Conservation (phyloP, 2,329 filamentous ascomycete genomes). For the Claviceps purpurea region DNA sequence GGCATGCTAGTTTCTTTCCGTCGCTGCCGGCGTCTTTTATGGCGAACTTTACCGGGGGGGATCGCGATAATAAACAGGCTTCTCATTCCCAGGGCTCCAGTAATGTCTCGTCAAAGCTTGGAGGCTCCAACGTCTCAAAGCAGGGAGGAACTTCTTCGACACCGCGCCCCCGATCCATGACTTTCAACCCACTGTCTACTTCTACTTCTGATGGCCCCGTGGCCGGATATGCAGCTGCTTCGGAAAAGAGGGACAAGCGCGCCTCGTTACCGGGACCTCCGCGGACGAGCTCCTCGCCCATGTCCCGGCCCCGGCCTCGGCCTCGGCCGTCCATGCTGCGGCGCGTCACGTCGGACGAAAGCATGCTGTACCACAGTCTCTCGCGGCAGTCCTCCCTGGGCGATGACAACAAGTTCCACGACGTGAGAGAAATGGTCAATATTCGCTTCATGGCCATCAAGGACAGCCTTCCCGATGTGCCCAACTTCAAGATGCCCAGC, state of each 20-base stretch:
- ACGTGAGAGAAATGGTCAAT: constrained; percentile 76
- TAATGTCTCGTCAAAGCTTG: background rate
- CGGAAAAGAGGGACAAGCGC: background rate
- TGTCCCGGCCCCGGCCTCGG: constrained; percentile 8
- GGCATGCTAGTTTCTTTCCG: constrained; percentile 19
- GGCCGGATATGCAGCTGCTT: background rate
- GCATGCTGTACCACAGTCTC: constrained; percentile 59
- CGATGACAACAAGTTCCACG: constrained; percentile 66
- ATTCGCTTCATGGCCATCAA: constrained; percentile 80
- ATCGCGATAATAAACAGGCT: constrained; percentile 11
- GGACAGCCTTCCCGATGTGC: constrained; percentile 70
- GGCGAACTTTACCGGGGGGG: constrained; percentile 18
- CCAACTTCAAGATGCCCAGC: constrained; percentile 59
- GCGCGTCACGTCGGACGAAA: constrained; percentile 47
- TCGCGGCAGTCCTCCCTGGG: constrained; percentile 74
- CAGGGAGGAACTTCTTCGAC: no score
- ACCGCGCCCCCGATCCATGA: background rate
- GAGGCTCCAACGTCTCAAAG: background rate
- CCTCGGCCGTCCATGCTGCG: constrained; percentile 16
- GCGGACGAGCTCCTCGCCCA: background rate
- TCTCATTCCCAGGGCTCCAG: background rate
- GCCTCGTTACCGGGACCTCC: background rate
- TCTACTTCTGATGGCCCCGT: background rate
- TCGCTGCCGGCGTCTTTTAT: constrained; percentile 31
- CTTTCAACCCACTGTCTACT: background rate